Evolutionary conservation across 495 filamentous ascomycete genomes (phyloP).

Genomic region (Darksidea phi): DNA sequence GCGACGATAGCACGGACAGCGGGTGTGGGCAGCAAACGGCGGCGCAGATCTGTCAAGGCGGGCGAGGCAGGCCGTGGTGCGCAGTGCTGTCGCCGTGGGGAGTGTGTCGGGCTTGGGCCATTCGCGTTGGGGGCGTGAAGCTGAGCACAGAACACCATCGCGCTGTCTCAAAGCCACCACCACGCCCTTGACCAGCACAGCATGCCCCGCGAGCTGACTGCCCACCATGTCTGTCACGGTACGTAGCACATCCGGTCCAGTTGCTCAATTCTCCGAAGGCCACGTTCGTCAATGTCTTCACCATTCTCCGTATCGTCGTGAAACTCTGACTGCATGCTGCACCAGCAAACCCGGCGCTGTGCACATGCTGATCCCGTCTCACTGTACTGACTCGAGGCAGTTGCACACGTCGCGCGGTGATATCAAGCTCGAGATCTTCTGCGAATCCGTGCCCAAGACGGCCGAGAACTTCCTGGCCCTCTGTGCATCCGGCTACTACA

Average conservation of each 20-base stretch:
- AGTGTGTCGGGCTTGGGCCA: background rate
- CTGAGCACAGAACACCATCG: conserved; percentile 2
- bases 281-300: background rate
- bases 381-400: conserved; percentile 46
- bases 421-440: conserved; percentile 95
- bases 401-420: conserved; percentile 88
- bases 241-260: conserved; percentile 11
- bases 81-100: background rate
- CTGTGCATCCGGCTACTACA: conserved; percentile 84
- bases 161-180: conserved; percentile 21
- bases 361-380: conserved; percentile 3
- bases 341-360: background rate
- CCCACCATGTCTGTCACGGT: conserved; percentile 42
- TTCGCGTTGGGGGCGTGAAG: conserved; percentile 3
- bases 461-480: conserved; percentile 91
- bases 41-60: background rate
- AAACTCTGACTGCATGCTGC: conserved; percentile 18
- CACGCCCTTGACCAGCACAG: background rate
- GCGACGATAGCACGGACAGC: background rate
- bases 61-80: conserved; percentile 1
- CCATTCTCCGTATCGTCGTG: background rate
- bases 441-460: conserved; percentile 88
- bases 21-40: background rate
- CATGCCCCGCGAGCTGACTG: conserved; percentile 7
- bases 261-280: conserved; percentile 16